phyloP scores from a whole-genome alignment of 805 yeast genomes.

The Priceomyces castillae region DNA sequence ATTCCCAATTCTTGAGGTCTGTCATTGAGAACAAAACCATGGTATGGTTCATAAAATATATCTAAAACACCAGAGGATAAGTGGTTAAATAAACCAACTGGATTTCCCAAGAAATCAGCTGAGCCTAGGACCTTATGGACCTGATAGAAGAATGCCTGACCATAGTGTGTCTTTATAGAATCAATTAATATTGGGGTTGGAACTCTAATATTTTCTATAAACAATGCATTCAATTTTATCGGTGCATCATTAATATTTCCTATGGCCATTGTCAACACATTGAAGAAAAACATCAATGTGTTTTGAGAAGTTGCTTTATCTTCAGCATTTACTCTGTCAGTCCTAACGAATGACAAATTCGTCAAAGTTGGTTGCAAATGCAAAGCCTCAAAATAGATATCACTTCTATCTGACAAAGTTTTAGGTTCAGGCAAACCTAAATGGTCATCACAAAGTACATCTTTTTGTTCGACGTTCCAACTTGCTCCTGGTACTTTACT shows the following conservation, averaged over 20 bases:
- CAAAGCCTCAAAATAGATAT: conserved; percentile 86
- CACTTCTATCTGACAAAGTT: conserved; percentile 53
- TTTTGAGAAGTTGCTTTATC: conserved; percentile 57
- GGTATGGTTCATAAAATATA: conserved; percentile 95
- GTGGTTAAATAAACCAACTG: conserved; percentile 93
- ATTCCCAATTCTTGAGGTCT: conserved; percentile 95
- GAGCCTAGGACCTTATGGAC: conserved; percentile 91
- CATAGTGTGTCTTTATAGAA: conserved; percentile 78
- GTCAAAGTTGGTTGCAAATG: conserved; percentile 90
- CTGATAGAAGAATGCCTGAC: conserved; percentile 89
- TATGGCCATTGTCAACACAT: conserved; percentile 91
- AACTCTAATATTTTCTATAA: conserved; percentile 85
- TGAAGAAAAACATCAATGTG: conserved; percentile 71
- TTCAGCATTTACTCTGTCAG: conserved; percentile 70
- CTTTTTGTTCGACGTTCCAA: conserved; percentile 52
- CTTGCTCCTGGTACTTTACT: conserved; percentile 77
- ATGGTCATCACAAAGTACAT: conserved; percentile 58
- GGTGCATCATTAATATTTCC: conserved; percentile 98
- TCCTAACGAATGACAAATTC: conserved; percentile 86
- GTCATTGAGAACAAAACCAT: conserved; percentile 91
- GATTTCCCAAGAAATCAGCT: conserved; percentile 95
- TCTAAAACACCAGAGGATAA: conserved; percentile 94
- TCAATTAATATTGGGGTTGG: conserved; percentile 72
- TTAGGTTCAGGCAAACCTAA: conserved; percentile 72
- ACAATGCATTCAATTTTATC: conserved; percentile 78